phyloP scores from a whole-genome alignment of 768 basidiomycete genomes.

The Mycena chlorophos region DNA sequence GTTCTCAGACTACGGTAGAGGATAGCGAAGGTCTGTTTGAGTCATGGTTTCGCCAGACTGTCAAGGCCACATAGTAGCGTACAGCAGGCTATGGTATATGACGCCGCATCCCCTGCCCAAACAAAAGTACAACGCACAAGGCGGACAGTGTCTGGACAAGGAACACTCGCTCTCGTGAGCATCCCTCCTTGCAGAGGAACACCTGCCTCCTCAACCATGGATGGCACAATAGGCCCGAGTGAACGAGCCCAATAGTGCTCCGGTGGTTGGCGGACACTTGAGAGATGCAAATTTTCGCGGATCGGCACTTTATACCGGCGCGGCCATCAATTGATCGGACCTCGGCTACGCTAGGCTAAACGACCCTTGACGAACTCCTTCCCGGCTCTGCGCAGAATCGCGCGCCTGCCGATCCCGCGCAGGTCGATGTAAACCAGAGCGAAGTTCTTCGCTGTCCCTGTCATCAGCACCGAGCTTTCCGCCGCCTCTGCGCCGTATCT shows the following conservation, averaged over 20 bases:
- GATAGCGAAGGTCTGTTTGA: slow-evolving; percentile 1
- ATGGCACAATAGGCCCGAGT: neutral
- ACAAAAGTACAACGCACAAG: slow-evolving; percentile 9
- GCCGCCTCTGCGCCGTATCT: slow-evolving; percentile 68
- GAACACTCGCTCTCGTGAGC: slow-evolving; percentile 11
- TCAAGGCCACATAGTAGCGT: slow-evolving; percentile 14
- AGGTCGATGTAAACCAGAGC: slow-evolving; percentile 78
- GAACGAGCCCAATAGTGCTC: neutral
- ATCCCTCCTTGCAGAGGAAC: neutral
- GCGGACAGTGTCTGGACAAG: slow-evolving; percentile 2
- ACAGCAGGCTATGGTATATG: slow-evolving; percentile 12
- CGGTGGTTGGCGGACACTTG: slow-evolving; percentile 2
- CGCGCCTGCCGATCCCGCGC: slow-evolving; percentile 67
- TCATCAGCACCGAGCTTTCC: slow-evolving; percentile 55
- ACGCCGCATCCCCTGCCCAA: slow-evolving; percentile 1
- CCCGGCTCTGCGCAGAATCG: slow-evolving; percentile 63
- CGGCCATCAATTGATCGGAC: neutral
- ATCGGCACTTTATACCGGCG: neutral
- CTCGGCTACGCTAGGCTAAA: slow-evolving; percentile 11
- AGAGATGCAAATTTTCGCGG: neutral
- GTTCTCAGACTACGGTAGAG: neutral
- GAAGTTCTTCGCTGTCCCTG: slow-evolving; percentile 69
- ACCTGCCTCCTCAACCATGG: slow-evolving; percentile 9
- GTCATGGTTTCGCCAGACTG: slow-evolving; percentile 10
- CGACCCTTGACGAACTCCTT: slow-evolving; percentile 56